Evolutionary conservation across 2,329 filamentous ascomycete species (phyloP).

Genomic region (Aspergillus pseudoviridinutans): DNA sequence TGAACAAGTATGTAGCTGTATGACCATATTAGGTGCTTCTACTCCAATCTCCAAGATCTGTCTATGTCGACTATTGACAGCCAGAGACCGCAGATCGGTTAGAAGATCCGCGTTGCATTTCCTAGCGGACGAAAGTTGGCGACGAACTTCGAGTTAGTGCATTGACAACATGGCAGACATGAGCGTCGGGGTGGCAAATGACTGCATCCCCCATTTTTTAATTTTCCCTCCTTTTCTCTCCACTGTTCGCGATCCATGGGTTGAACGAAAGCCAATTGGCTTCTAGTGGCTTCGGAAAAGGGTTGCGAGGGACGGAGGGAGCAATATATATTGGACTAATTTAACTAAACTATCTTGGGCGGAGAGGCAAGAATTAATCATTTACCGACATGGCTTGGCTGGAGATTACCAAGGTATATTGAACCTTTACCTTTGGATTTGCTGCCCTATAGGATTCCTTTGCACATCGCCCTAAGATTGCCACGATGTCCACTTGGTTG

Average conservation of each 20-base stretch:
- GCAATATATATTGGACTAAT: not conserved
- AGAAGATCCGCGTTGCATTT: not conserved
- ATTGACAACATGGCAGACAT: not conserved
- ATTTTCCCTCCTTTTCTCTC: too few species aligned
- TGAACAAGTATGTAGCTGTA: not conserved
- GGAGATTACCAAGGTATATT: not conserved
- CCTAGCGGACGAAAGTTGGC: not conserved
- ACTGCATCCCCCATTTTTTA: not conserved
- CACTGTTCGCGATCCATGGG: not conserved
- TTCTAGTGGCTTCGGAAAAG: not conserved
- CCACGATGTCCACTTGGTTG: too few species aligned
- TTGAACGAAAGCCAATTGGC: not conserved
- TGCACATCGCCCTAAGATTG: not conserved
- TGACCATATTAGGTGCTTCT: not conserved
- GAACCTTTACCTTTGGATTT: not conserved
- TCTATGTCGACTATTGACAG: not conserved
- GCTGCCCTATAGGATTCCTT: not conserved
- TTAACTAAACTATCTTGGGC: not conserved
- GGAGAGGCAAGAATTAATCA: not conserved
- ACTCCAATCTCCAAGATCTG: not conserved
- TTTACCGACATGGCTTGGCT: not conserved
- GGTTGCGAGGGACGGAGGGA: not conserved
- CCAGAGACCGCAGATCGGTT: not conserved
- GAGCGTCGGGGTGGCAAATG: not conserved
- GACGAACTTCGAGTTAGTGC: too few species aligned